A percentile compares a stretch with the other conserved stretches of the same genome.
Evolutionary conservation across 1,139 yeast genomes (phyloP).

Genomic region (Lodderomyces orthopsilosis): DNA sequence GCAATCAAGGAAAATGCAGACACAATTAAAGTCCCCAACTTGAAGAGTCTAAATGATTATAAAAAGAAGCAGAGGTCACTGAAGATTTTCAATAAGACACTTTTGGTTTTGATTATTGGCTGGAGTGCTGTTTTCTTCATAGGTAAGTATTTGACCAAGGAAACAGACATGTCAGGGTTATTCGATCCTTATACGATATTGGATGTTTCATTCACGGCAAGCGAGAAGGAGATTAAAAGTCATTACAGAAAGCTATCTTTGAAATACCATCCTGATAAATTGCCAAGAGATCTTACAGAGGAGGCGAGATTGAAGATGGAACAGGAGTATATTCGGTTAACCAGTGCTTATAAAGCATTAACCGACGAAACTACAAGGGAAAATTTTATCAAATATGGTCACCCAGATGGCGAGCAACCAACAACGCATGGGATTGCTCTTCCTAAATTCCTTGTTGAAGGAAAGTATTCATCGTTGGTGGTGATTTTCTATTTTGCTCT

Average conservation of each 20-base stretch:
- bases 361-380: constrained; percentile 86
- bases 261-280: constrained; percentile 91
- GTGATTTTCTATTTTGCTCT: constrained; percentile 63
- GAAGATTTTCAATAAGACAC: constrained; percentile 44
- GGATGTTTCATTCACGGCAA: constrained; percentile 66
- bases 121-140: constrained; percentile 63
- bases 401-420: constrained; percentile 97
- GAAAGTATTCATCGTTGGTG: constrained; percentile 68
- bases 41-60: constrained; percentile 39
- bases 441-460: constrained; percentile 88
- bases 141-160: constrained; percentile 46
- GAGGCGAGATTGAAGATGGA: constrained; percentile 61
- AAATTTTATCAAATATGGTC: constrained; percentile 85
- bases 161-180: constrained; percentile 41
- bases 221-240: constrained; percentile 74
- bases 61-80: constrained; percentile 36
- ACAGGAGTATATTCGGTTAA: constrained; percentile 73
- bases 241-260: constrained; percentile 84
- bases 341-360: constrained; percentile 90
- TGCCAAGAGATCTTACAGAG: constrained; percentile 64
- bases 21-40: constrained; percentile 40
- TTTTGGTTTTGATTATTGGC: constrained; percentile 53
- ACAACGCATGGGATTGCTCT: constrained; percentile 95
- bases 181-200: constrained; percentile 92
- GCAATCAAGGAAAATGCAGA: constrained; percentile 29